These are phyloP conservation scores for Tricholoma furcatifolium DNA, from an alignment of 768 basidiomycete species.

Conservation along the genomic window DNA sequence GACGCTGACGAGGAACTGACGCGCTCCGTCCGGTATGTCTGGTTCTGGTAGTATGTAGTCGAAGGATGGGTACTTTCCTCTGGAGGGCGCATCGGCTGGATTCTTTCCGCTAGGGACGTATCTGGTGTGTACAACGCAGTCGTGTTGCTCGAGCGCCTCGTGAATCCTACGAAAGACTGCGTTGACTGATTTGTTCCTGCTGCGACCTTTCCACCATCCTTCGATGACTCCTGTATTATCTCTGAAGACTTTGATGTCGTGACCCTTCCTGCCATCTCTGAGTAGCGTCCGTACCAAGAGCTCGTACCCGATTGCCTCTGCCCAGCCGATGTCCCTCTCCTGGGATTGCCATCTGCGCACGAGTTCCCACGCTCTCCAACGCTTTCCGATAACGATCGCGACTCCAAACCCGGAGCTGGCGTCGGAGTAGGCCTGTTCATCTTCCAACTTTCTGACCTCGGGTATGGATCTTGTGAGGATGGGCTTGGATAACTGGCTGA, in stretches of 20 bases:
- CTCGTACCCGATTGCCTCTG: constrained; percentile 40
- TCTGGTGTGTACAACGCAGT: constrained; percentile 13
- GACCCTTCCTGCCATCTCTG: background rate
- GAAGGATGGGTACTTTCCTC: background rate
- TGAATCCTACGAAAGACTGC: constrained; percentile 26
- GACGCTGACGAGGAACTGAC: background rate
- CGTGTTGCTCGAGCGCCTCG: background rate
- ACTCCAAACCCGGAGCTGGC: constrained; percentile 37
- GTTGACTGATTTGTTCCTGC: constrained; percentile 29
- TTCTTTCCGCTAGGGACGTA: constrained; percentile 30
- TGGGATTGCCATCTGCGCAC: constrained; percentile 27
- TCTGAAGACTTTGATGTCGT: constrained; percentile 25
- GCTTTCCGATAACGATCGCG: constrained; percentile 26
- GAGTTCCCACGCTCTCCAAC: constrained; percentile 36
- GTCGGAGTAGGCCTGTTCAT: constrained; percentile 38
- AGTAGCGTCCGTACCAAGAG: constrained; percentile 27
- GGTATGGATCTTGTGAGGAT: constrained; percentile 25
- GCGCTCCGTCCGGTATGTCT: background rate
- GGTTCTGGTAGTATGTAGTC: background rate
- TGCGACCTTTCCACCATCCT: constrained; percentile 39
- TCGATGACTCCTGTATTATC: constrained; percentile 42
- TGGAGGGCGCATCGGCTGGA: constrained; percentile 22
- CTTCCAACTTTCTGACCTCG: constrained; percentile 16
- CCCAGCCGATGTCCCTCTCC: constrained; percentile 42
- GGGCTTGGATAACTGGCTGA: constrained; percentile 2